Base-by-base conservation (phyloP, 1,284 basidiomycete species). In the Ceratobasidium sp. region DNA sequence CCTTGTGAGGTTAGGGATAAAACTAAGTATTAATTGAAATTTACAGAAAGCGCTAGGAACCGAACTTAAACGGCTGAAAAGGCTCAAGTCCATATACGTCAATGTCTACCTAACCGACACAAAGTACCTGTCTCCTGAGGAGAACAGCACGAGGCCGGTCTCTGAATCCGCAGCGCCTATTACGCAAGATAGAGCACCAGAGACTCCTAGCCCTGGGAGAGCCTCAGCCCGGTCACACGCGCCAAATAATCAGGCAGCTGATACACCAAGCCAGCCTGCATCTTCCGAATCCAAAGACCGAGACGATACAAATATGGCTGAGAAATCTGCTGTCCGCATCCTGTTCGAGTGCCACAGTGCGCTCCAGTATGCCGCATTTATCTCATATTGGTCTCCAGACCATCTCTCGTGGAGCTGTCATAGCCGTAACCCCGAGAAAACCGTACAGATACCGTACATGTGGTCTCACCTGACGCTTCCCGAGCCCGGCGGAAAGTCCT, bases 91-190 rank as follows among this genome's bases (percentile, higher is more conserved):
- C 11, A 48, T 70, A 21, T 70, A 59, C 67, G 67, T 70, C 4
- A 70, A 70, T n/a, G 67, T 70, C 21, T 70, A 70, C 21, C 30
- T 70, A 21, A 70, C 67, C 2, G 67, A 70, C 21, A 70, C 67
- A 9, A 70, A 70, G 28, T 70, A 70, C 33, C 21, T 70, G 16
- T 48, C 12, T 14, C 8, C 30, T 23, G 12, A 36, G n/a, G 33
- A 21, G 33, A 38, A 0, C 16, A 58, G 30, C 30, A 36, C 25
- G 3, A 12, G 5, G 16, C 12, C 42, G 48, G 11, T 30, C 18
- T 28, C 38, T n/a, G n/a, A n/a, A n/a, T n/a, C n/a, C n/a, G n/a
- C n/a, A 48, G 3, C 14, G 33, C 48, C 18, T 12, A 21, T 44
- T n/a, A 9, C 33, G 14, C 16, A 7, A 23, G 14, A 25, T 12